Evolutionary conservation across 257 asterid species (phyloP), one percentile per base, ranked within the genome.

Genomic region (Paraleonurus japonicus): DNA sequence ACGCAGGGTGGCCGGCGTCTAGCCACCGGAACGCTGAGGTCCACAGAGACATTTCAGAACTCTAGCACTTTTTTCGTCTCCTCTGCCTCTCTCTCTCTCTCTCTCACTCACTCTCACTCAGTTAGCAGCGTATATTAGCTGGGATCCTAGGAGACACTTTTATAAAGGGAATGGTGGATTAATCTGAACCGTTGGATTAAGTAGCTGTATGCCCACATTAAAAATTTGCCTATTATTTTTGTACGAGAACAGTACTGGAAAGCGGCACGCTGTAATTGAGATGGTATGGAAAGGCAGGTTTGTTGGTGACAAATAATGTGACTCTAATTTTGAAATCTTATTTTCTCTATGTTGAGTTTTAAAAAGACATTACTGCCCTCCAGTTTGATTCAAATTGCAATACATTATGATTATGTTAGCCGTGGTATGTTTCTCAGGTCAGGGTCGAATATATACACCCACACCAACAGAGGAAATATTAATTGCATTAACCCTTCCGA

Each of bases 1-100:
- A 80, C 15, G 79, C 77, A 22, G 85, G 79, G 55, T 76, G 11
- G 64, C 75, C 69, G 68, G 60, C 32, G 69, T 80, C 75, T 0
- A 74, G 24, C 78, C 78, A 65, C 78, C 74, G 76, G 71, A 69
- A 75, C 51, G 70, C 65, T 26, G 80, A 28, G 23, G 69, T 20
- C 74, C 79, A 58, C 63, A 20, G 69, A 50, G 74, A 30, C 69
- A 67, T 74, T 26, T 11, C 69, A 22, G 47, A 60, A 33, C 4
- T 63, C 19, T 13, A 17, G 12, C 23, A 45, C 30, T 3, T 7
- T 9, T n/a, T n/a, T n/a, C n/a, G n/a, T 35, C 2, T 35, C 43
- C 43, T 2, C 68, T 47, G n/a, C n/a, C 39, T 47, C 41, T 15
- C 5, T 5, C 4, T 4, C 23, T 6, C 19, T 13, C 41, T 32